phyloP scores from a whole-genome alignment of 352 stramenopile genomes.

The Sclerospora graminicola region DNA sequence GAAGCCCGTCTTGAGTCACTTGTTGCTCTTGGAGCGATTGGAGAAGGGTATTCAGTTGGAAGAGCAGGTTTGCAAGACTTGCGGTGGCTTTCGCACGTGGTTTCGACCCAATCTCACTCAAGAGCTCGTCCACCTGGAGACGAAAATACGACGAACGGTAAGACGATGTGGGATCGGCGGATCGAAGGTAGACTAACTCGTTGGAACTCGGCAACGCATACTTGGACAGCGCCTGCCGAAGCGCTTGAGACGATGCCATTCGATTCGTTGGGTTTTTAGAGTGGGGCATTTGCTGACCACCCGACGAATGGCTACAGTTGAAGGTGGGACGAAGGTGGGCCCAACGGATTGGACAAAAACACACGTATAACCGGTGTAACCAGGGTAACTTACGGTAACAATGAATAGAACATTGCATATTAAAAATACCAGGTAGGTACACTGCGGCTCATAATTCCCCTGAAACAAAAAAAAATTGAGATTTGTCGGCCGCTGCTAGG shows the following conservation, averaged over 20 bases:
- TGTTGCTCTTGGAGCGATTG: constrained; percentile 55
- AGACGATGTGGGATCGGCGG: constrained; percentile 61
- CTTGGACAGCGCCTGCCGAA: constrained; percentile 74
- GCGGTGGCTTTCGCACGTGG: constrained; percentile 33
- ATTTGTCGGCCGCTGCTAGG: too few species aligned
- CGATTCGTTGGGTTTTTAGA: too few species aligned
- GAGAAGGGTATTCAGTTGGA: constrained; percentile 68
- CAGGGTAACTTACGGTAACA: too few species aligned
- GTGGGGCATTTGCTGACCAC: too few species aligned
- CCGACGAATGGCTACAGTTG: too few species aligned
- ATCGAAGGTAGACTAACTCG: constrained; percentile 68
- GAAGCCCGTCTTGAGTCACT: constrained; percentile 62
- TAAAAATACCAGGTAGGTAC: too few species aligned
- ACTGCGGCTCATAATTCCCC: too few species aligned
- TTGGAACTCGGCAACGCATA: constrained; percentile 85
- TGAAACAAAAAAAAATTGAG: too few species aligned
- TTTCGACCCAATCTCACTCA: constrained; percentile 54
- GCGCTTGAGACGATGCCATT: constrained; percentile 11
- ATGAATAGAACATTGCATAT: too few species aligned
- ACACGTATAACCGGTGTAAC: too few species aligned
- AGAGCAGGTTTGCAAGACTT: constrained; percentile 62
- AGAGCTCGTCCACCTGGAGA: constrained; percentile 79
- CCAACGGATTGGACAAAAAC: too few species aligned
- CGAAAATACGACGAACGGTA: constrained; percentile 79
- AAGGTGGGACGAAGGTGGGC: too few species aligned